Base-by-base conservation (phyloP, 129 eudicot species). In the Kitagawia praeruptora region DNA sequence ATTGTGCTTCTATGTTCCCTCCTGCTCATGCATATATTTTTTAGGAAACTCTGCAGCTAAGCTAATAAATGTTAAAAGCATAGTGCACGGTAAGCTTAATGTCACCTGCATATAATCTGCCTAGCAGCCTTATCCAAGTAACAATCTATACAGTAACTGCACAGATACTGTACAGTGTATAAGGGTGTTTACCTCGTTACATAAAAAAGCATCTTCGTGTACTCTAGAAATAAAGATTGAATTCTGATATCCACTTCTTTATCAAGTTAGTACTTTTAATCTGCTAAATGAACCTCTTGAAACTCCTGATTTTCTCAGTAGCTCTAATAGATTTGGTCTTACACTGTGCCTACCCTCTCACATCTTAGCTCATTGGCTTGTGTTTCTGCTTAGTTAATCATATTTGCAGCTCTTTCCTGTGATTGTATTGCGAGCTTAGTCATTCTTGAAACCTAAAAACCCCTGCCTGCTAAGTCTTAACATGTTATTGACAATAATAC, bases 121-220 rank as follows among this genome's bases (percentile, higher is more conserved):
- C 42, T 70, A 38, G 75, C 75, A 38, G 75, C 75, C 47, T 38
- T 70, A 41, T 70, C 8, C 44, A 15, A 37, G 74, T 69, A 69
- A 6, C 44, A 1, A 16, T 70, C 46, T 14, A 11, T 38, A 15
- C 10, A 21, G 41, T 18, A 23, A 21, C 6, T 70, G 23, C 23
- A 9, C 75, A 70, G 75, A 70, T 70, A 21, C 75, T 70, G 14
- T 70, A 27, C 71, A n/a, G 71, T n/a, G 39, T 9, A 64, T 53
- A 21, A 25, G 63, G 27, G 27, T 53, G 25, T 53, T 53, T 23
- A 53, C 6, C 63, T 53, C 10, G n/a, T 53, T 53, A 5, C 8
- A 53, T 19, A 18, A 53, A 53, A 21, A 23, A 5, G 27, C n/a
- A 53, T 53, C 63, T 18, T 48, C 15, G 21, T 53, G 21, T 2